phyloP scores from a whole-genome alignment of 768 basidiomycete genomes.

The Pisolithus albus region DNA sequence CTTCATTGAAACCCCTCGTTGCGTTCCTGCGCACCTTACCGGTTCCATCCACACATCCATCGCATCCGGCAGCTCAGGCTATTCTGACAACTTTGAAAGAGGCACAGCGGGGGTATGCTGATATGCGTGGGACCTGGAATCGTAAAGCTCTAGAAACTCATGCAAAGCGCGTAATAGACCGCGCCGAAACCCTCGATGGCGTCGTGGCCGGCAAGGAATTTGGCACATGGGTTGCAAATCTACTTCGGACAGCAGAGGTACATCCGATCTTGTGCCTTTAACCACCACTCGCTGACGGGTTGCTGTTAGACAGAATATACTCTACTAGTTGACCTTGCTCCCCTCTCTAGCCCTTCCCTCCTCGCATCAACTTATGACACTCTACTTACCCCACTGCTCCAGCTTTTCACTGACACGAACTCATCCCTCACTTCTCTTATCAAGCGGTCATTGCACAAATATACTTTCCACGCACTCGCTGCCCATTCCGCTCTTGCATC shows the following conservation, averaged over 20 bases:
- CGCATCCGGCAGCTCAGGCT: constrained; percentile 64
- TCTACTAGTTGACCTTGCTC: constrained; percentile 54
- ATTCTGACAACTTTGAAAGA: constrained; percentile 65
- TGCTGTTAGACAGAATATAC: constrained; percentile 56
- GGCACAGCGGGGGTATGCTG: constrained; percentile 76
- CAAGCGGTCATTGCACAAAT: constrained; percentile 71
- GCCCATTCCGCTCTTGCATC: constrained; percentile 54
- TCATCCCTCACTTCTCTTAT: constrained; percentile 56
- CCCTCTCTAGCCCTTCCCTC: constrained; percentile 43
- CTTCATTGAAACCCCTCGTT: constrained; percentile 57
- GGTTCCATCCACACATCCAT: constrained; percentile 72
- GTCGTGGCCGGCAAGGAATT: constrained; percentile 65
- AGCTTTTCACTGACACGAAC: constrained; percentile 59
- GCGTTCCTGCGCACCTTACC: constrained; percentile 66
- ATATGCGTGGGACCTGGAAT: constrained; percentile 79
- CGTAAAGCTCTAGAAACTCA: constrained; percentile 68
- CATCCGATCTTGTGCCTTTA: constrained; percentile 8
- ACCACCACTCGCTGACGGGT: neutral
- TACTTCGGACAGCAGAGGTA: constrained; percentile 64
- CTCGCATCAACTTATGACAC: constrained; percentile 54
- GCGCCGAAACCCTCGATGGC: constrained; percentile 63
- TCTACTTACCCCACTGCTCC: constrained; percentile 58
- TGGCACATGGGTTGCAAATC: constrained; percentile 59
- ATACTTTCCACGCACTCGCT: constrained; percentile 73
- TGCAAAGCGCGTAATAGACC: constrained; percentile 60